These are phyloP conservation scores for Triticum turgidum DNA, from an alignment of 176 grass and related monocot species.

Conservation along the genomic window DNA sequence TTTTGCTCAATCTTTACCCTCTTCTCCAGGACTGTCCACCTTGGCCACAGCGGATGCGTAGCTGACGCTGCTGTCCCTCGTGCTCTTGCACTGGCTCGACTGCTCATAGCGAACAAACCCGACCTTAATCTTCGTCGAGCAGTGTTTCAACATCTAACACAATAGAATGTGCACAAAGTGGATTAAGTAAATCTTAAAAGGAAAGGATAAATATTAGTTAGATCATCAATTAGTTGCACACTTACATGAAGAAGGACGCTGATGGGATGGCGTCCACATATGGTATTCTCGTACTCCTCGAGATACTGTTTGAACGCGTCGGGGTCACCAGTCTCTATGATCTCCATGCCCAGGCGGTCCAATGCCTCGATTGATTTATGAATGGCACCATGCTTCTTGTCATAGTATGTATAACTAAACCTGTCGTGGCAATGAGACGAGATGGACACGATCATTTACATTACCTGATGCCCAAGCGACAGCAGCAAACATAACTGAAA, in stretches of 20 bases:
- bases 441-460: constrained; percentile 17
- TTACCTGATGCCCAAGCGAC: neutral
- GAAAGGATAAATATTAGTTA: neutral
- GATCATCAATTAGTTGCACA: neutral
- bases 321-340: constrained; percentile 87
- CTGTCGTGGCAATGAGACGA: constrained; percentile 38
- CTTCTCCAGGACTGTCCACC: constrained; percentile 34
- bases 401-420: constrained; percentile 92
- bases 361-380: constrained; percentile 92
- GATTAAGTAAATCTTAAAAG: neutral
- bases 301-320: constrained; percentile 72
- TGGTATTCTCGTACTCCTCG: constrained; percentile 74
- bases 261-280: constrained; percentile 93
- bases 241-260: constrained; percentile 92
- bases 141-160: constrained; percentile 70
- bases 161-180: neutral
- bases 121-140: constrained; percentile 66
- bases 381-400: constrained; percentile 74
- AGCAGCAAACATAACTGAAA: constrained; percentile 6
- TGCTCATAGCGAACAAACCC: constrained; percentile 88
- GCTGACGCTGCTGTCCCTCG: constrained; percentile 78
- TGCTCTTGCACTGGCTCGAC: constrained; percentile 84
- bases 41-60: constrained; percentile 82
- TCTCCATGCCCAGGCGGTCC: constrained; percentile 89
- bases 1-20: constrained; percentile 1